A percentile compares a stretch with the other conserved stretches of the same genome.
Conservation (phyloP, 192 early-diverging fungal species). For the Coemansia sp. region DNA sequence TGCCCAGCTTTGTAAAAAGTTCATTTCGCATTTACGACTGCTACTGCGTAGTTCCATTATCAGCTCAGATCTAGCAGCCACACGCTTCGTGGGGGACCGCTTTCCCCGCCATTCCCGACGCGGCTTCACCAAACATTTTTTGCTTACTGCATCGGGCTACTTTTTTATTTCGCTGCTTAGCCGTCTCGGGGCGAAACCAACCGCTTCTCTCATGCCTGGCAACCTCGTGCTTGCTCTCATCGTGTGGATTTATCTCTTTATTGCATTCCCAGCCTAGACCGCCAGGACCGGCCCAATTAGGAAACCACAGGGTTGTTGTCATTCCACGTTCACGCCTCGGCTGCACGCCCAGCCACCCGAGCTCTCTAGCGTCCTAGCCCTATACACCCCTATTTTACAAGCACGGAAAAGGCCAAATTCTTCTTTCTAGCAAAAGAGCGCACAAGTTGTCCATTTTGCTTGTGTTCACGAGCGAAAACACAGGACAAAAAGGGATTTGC, state of each 20-base stretch:
- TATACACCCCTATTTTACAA: not conserved
- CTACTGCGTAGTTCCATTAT: not conserved
- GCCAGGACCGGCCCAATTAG: not conserved
- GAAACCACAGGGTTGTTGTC: not conserved
- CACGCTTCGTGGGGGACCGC: not conserved
- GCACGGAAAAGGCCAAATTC: not conserved
- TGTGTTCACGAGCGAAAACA: not conserved
- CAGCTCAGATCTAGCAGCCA: not conserved
- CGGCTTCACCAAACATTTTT: too few species aligned
- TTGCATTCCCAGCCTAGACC: not conserved
- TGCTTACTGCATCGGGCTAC: not conserved
- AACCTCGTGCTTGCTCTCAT: not conserved
- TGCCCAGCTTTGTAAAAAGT: too few species aligned
- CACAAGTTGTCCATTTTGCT: constrained; percentile 2
- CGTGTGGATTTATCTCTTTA: not conserved
- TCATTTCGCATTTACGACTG: not conserved
- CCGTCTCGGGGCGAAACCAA: not conserved
- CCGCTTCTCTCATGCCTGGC: not conserved
- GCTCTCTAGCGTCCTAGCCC: not conserved
- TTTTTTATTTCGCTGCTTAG: not conserved
- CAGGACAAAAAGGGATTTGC: constrained; percentile 8
- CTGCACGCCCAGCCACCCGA: not conserved
- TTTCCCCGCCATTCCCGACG: not conserved
- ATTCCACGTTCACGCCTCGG: not conserved
- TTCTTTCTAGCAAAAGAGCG: constrained; percentile 8